Conservation (phyloP, 495 filamentous ascomycete species). For the Echria macrotheca region DNA sequence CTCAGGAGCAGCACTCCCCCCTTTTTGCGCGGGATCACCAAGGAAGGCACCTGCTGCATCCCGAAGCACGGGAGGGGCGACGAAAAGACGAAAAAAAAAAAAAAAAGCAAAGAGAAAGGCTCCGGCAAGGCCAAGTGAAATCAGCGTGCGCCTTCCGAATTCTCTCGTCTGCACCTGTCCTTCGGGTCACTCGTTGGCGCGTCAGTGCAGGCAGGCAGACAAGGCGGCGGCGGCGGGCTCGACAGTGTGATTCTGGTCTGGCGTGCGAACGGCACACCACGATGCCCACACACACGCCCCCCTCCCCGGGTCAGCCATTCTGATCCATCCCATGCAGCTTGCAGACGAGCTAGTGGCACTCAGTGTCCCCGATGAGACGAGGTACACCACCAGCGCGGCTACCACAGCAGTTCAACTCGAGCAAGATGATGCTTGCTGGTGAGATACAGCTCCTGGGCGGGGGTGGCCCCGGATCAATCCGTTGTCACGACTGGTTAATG, state of each 20-base stretch:
- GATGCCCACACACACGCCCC: slow-evolving; percentile 1
- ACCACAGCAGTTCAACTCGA: too few relatives aligned
- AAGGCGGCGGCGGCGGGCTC: too few relatives aligned
- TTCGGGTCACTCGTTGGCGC: background rate
- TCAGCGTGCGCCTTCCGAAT: background rate
- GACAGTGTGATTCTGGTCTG: background rate
- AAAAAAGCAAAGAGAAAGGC: too few relatives aligned
- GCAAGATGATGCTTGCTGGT: too few relatives aligned
- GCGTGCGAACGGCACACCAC: slow-evolving; percentile 4
- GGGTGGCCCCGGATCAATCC: too few relatives aligned
- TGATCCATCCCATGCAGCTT: slow-evolving; percentile 24
- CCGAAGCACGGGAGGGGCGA: too few relatives aligned
- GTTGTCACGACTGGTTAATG: too few relatives aligned
- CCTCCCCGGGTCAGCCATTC: slow-evolving; percentile 7
- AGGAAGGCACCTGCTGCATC: background rate
- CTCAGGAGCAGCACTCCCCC: slow-evolving; percentile 1
- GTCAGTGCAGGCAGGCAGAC: background rate
- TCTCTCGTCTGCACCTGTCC: background rate
- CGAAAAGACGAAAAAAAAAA: too few relatives aligned
- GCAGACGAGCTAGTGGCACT: slow-evolving; percentile 24
- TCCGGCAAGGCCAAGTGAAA: too few relatives aligned
- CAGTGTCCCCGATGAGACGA: background rate
- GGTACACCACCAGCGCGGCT: too few relatives aligned
- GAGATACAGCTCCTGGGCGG: too few relatives aligned
- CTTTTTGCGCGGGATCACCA: background rate